Evolutionary conservation across 228 moss, liverwort and hornwort species (phyloP).

Genomic region (Sphagnum fallax): DNA sequence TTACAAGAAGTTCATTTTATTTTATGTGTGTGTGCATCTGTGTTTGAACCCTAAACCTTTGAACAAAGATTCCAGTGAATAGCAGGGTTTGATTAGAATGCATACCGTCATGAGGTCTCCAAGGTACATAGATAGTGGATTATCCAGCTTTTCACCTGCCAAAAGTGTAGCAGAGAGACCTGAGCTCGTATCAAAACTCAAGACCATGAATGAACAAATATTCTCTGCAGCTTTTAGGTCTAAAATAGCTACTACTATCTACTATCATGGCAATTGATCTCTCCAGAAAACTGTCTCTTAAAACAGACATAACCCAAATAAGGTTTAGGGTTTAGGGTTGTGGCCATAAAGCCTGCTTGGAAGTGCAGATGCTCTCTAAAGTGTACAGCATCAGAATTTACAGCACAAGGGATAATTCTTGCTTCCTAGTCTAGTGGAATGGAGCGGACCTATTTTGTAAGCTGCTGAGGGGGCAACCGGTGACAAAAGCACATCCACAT

Average conservation of each 20-base stretch:
- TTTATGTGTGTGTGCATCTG: background rate
- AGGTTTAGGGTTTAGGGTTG: background rate
- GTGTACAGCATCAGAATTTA: background rate
- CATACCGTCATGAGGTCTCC: slow-evolving; percentile 93
- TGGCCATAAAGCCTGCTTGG: background rate
- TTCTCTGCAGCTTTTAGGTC: background rate
- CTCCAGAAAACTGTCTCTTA: background rate
- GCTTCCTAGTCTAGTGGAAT: no score
- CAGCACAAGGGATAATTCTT: background rate
- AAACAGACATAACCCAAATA: background rate
- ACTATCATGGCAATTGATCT: background rate
- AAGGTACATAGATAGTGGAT: slow-evolving; percentile 89
- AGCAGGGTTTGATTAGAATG: no score
- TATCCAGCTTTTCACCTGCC: slow-evolving; percentile 79
- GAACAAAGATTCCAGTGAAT: no score
- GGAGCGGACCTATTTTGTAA: slow-evolving; percentile 55
- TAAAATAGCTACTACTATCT: background rate
- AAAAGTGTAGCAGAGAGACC: background rate
- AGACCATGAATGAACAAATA: background rate
- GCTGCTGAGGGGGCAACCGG: slow-evolving; percentile 85
- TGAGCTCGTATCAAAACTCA: background rate
- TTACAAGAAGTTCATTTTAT: background rate
- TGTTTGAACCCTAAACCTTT: no score
- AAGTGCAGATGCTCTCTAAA: background rate
- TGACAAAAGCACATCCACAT: slow-evolving; percentile 77